phyloP scores from a whole-genome alignment of 164 flowering plant genomes.

The Vitis riparia region DNA sequence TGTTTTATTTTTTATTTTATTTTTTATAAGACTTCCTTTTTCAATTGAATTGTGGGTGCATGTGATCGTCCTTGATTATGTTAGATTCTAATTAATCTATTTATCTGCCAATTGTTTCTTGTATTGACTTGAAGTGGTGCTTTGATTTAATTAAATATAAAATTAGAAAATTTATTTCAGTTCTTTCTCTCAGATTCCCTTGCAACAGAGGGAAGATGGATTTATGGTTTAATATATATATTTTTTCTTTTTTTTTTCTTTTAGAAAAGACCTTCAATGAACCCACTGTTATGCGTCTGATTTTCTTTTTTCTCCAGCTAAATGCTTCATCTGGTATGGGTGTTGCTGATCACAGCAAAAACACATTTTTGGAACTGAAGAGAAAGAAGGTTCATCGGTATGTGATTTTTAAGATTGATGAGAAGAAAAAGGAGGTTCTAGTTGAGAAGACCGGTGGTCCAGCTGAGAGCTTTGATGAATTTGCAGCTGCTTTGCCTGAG shows the following conservation, averaged over 20 bases:
- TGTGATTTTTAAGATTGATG: constrained; percentile 80
- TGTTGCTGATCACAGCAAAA: constrained; percentile 68
- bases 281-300: background rate
- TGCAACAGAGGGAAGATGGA: no score
- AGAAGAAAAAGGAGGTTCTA: constrained; percentile 73
- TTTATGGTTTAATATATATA: no score
- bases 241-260: background rate
- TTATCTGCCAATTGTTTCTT: background rate
- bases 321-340: constrained; percentile 81
- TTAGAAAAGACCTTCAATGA: background rate
- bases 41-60: no score
- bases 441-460: constrained; percentile 86
- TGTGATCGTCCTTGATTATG: no score
- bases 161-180: no score
- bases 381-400: constrained; percentile 76
- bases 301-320: constrained; percentile 33
- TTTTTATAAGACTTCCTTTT: no score
- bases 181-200: no score
- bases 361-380: constrained; percentile 59
- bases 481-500: constrained; percentile 71
- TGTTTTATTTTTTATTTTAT: no score
- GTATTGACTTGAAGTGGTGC: background rate
- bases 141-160: no score
- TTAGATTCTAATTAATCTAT: no score
- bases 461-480: constrained; percentile 78